Conservation (phyloP, 768 basidiomycete genomes). For the Galerina sulciceps region DNA sequence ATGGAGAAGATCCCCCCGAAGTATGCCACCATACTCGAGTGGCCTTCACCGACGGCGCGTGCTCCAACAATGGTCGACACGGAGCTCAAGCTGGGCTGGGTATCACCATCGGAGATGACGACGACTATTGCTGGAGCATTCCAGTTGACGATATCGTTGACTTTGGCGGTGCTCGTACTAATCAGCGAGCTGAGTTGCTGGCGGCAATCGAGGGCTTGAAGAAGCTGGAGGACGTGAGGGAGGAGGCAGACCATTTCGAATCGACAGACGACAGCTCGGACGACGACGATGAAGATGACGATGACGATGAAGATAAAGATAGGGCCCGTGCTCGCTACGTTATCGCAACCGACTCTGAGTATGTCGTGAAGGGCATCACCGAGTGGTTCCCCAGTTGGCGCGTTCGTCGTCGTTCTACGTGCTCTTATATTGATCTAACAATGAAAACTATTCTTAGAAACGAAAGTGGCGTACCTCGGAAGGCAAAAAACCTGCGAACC, state of each 20-base stretch:
- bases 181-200: slow-evolving; percentile 18
- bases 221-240: not conserved
- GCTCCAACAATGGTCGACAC: not conserved
- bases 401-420: not conserved
- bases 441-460: not conserved
- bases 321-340: no score
- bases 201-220: slow-evolving; percentile 3
- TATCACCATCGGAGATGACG: not conserved
- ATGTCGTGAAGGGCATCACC: slow-evolving; percentile 11
- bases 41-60: not conserved
- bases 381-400: slow-evolving; percentile 13
- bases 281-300: not conserved
- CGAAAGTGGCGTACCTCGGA: not conserved
- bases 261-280: not conserved
- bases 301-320: no score
- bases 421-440: not conserved
- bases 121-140: not conserved
- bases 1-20: no score
- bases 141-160: not conserved
- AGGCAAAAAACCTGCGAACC: slow-evolving; percentile 22
- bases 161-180: not conserved
- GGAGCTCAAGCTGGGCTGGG: not conserved
- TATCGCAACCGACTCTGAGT: slow-evolving; percentile 10
- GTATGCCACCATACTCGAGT: not conserved
- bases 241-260: not conserved